A percentile compares a stretch with the other conserved stretches of the same genome.
Conservation (phyloP, 257 asterid species). For the Primulina huaijiensis region DNA sequence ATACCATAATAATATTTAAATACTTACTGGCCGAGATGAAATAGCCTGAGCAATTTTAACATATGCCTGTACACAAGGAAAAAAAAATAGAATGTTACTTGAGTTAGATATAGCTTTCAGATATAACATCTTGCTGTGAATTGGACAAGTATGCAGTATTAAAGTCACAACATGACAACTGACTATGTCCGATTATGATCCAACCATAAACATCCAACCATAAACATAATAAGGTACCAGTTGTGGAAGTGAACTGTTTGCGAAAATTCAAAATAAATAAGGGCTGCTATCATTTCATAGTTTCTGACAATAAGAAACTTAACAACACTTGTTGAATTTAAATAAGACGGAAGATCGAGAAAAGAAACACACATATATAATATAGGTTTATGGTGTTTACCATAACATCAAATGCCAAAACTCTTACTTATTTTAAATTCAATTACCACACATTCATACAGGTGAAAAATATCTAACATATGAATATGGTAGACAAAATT, state of each 20-base stretch:
- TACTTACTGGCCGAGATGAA: conserved; percentile 90
- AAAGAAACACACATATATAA: too few species aligned
- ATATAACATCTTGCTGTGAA: conserved; percentile 22
- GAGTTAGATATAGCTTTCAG: conserved; percentile 17
- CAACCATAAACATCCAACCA: conserved; percentile 8
- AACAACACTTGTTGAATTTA: neutral
- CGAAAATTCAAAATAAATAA: neutral
- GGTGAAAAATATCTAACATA: too few species aligned
- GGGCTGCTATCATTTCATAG: neutral
- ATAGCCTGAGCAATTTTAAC: conserved; percentile 96
- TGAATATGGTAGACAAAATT: too few species aligned
- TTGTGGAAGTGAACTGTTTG: neutral
- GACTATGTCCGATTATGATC: neutral
- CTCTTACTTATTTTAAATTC: too few species aligned
- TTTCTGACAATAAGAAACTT: neutral
- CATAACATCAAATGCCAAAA: too few species aligned
- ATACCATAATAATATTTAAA: conserved; percentile 14
- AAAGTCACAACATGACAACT: conserved; percentile 12
- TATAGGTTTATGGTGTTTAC: neutral
- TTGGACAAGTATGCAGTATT: conserved; percentile 3
- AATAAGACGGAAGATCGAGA: too few species aligned
- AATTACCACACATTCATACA: too few species aligned
- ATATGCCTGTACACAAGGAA: conserved; percentile 64
- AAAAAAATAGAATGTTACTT: conserved; percentile 11
- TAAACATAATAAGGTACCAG: neutral